Conservation (phyloP, 2,329 filamentous ascomycete species). For the Colletotrichum noveboracense region DNA sequence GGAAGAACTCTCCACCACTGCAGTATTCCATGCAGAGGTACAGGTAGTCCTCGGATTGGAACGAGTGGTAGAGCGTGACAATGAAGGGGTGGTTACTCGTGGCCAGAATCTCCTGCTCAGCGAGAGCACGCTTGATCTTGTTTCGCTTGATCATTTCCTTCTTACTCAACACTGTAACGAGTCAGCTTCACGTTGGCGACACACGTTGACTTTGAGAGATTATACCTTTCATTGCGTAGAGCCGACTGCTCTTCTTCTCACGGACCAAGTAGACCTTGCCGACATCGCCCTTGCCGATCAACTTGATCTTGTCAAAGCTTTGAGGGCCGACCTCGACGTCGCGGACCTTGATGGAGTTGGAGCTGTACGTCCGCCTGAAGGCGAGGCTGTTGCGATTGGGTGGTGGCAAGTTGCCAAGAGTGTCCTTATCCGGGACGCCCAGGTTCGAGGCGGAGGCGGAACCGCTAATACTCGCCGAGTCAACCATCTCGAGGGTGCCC, state of each 20-base stretch:
- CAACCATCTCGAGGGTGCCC: constrained; percentile 50
- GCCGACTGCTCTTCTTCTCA: constrained; percentile 93
- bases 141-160: constrained; percentile 99
- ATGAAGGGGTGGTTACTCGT: constrained; percentile 99
- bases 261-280: constrained; percentile 97
- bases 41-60: constrained; percentile 97
- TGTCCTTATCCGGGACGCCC: constrained; percentile 50
- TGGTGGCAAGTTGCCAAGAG: constrained; percentile 66
- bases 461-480: constrained; percentile 43
- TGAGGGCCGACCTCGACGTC: constrained; percentile 94
- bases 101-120: constrained; percentile 96
- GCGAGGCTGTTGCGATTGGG: constrained; percentile 73
- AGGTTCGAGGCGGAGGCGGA: constrained; percentile 28
- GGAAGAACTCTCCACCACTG: constrained; percentile 97
- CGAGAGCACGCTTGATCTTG: constrained; percentile 98
- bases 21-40: constrained; percentile 99
- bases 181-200: constrained; percentile 37
- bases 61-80: constrained; percentile 97
- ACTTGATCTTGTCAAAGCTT: constrained; percentile 99
- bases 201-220: background rate
- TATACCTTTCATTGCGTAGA: constrained; percentile 99
- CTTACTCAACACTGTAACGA: constrained; percentile 83
- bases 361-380: constrained; percentile 96
- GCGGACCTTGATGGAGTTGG: constrained; percentile 97
- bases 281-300: constrained; percentile 98